Conservation (phyloP, 352 stramenopile species). For the Salisapilia sapeloensis region DNA sequence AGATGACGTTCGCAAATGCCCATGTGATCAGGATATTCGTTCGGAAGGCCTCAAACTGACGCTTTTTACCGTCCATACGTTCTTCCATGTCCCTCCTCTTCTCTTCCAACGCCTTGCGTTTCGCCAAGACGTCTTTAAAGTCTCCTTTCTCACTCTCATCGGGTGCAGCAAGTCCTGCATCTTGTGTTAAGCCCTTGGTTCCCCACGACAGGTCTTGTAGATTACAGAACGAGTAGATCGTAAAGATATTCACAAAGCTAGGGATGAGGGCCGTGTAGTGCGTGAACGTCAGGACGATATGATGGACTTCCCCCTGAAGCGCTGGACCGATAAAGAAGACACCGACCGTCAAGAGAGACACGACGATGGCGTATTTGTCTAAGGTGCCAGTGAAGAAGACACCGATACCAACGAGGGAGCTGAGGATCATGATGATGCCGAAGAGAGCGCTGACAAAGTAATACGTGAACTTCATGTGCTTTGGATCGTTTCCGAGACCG, state of each 20-base stretch:
- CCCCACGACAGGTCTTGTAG: constrained; percentile 80
- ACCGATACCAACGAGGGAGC: constrained; percentile 43
- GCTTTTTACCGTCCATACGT: constrained; percentile 48
- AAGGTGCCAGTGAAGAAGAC: constrained; percentile 53
- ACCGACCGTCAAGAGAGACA: constrained; percentile 50
- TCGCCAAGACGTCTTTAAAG: constrained; percentile 73
- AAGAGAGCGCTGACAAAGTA: constrained; percentile 62
- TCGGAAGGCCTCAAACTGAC: constrained; percentile 67
- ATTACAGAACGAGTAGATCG: constrained; percentile 83
- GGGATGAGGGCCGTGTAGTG: constrained; percentile 79
- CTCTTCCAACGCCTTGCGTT: constrained; percentile 53
- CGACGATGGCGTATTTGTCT: constrained; percentile 29
- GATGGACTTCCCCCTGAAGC: constrained; percentile 60
- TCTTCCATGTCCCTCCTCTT: constrained; percentile 33
- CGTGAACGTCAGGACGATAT: constrained; percentile 75
- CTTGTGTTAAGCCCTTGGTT: constrained; percentile 49
- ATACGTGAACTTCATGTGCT: constrained; percentile 79
- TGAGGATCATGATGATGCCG: constrained; percentile 67
- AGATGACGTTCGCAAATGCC: constrained; percentile 71
- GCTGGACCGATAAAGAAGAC: constrained; percentile 76
- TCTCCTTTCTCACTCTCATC: constrained; percentile 61
- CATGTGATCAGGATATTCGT: constrained; percentile 68
- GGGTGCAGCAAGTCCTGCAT: constrained; percentile 18
- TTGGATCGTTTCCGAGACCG: constrained; percentile 70
- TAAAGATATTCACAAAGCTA: constrained; percentile 82